Evolutionary conservation across 768 basidiomycete genomes (phyloP).

Genomic region (Polyporus arcularius): DNA sequence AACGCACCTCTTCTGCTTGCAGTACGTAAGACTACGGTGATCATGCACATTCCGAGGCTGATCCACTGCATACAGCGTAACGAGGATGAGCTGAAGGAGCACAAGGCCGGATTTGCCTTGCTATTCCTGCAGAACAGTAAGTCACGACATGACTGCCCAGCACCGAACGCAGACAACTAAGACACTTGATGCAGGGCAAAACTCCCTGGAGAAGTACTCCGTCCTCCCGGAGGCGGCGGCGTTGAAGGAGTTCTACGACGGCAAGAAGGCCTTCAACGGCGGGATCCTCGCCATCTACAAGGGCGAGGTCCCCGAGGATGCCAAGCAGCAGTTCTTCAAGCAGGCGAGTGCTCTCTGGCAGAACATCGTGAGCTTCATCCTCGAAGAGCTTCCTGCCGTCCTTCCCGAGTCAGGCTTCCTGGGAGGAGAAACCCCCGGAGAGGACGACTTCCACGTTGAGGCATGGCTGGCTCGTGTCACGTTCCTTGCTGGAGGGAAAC

Average conservation of each 20-base stretch:
- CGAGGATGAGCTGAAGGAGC: conserved; percentile 46
- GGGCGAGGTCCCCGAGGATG: conserved; percentile 36
- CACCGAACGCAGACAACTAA: neutral
- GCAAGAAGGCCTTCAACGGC: conserved; percentile 43
- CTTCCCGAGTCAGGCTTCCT: conserved; percentile 49
- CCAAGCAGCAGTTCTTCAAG: conserved; percentile 41
- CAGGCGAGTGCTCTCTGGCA: conserved; percentile 41
- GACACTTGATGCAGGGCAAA: conserved; percentile 38
- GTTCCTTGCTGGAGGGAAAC: conserved; percentile 37
- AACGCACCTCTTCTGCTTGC: conserved; percentile 50
- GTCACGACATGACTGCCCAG: conserved; percentile 21
- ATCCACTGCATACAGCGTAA: conserved; percentile 37
- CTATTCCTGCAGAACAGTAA: conserved; percentile 42
- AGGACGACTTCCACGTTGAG: conserved; percentile 57
- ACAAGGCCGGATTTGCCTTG: conserved; percentile 33
- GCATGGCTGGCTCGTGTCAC: conserved; percentile 55
- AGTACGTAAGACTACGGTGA: conserved; percentile 28
- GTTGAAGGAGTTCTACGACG: conserved; percentile 46
- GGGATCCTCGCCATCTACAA: conserved; percentile 43
- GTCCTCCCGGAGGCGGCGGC: conserved; percentile 34
- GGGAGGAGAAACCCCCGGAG: conserved; percentile 47
- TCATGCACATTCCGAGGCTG: neutral
- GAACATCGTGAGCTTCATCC: conserved; percentile 38
- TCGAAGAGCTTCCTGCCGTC: conserved; percentile 40
- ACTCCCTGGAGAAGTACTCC: conserved; percentile 40